Conservation (phyloP, 2,329 filamentous ascomycete species). For the Trichoderma cornu-damae region DNA sequence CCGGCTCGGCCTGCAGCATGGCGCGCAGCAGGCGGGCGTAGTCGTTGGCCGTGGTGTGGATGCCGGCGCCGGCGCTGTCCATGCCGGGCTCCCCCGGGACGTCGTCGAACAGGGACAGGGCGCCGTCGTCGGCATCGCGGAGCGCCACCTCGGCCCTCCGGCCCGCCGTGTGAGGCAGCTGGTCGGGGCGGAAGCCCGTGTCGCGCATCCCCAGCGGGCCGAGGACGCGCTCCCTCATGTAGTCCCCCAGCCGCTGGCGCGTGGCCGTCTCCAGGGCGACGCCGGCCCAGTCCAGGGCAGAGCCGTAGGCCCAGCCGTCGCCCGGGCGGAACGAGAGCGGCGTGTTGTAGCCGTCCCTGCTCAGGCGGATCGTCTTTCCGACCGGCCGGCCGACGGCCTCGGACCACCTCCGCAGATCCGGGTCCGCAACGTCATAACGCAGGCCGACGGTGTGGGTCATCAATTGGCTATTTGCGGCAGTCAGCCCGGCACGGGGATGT, state of each 20-base stretch:
- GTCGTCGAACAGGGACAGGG: not conserved
- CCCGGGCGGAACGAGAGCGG: slow-evolving; percentile 44
- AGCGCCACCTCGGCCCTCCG: slow-evolving; percentile 24
- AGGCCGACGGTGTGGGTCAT: slow-evolving; percentile 48
- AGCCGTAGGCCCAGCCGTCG: slow-evolving; percentile 46
- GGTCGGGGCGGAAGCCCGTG: slow-evolving; percentile 35
- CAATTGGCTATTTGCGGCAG: slow-evolving; percentile 31
- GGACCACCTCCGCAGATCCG: slow-evolving; percentile 39
- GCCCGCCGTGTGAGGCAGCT: slow-evolving; percentile 24
- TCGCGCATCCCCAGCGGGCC: slow-evolving; percentile 34
- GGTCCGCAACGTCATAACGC: slow-evolving; percentile 39
- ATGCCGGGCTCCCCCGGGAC: slow-evolving; percentile 30
- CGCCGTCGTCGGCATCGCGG: slow-evolving; percentile 21
- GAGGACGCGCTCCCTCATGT: slow-evolving; percentile 37
- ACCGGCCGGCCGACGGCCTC: slow-evolving; percentile 30
- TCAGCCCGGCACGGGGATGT: no score
- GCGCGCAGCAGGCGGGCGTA: slow-evolving; percentile 35
- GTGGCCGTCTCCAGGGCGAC: slow-evolving; percentile 39
- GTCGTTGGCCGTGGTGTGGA: slow-evolving; percentile 40
- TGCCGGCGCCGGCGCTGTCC: slow-evolving; percentile 41
- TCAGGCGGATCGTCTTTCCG: slow-evolving; percentile 30
- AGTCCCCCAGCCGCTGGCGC: slow-evolving; percentile 33
- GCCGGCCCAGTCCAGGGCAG: slow-evolving; percentile 44
- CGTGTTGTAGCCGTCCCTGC: slow-evolving; percentile 36
- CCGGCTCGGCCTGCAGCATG: slow-evolving; percentile 28